Evolutionary conservation across 768 basidiomycete species (phyloP).

Genomic region (Rickenella mellea): DNA sequence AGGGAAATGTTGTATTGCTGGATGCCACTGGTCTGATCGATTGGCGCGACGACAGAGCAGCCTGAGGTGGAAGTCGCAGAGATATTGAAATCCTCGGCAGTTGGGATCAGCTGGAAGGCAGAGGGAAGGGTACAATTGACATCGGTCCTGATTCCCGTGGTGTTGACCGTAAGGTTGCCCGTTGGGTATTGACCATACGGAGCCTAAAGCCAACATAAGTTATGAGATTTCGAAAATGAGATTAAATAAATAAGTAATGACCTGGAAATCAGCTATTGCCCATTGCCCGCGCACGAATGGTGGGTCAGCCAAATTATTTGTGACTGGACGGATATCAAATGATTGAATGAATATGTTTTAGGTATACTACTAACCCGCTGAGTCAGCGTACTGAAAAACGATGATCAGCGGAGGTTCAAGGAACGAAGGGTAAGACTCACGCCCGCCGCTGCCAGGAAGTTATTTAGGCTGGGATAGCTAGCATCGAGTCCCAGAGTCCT

Average conservation of each 20-base stretch:
- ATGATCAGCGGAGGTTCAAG: too few species aligned
- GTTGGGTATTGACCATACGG: constrained; percentile 40
- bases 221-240: too few species aligned
- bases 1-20: constrained; percentile 43
- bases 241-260: constrained; percentile 16
- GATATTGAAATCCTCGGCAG: constrained; percentile 25
- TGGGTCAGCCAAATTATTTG: constrained; percentile 41
- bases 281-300: constrained; percentile 44
- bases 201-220: background rate
- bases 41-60: constrained; percentile 29
- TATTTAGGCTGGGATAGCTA: constrained; percentile 33
- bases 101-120: constrained; percentile 10
- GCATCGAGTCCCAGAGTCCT: constrained; percentile 35
- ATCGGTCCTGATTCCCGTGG: constrained; percentile 38
- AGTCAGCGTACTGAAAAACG: constrained; percentile 6
- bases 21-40: constrained; percentile 27
- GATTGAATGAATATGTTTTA: constrained; percentile 14
- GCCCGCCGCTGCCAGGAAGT: constrained; percentile 56
- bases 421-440: too few species aligned
- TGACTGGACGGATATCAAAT: constrained; percentile 34
- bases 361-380: background rate
- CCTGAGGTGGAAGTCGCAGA: constrained; percentile 36
- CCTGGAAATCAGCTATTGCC: constrained; percentile 46
- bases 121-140: constrained; percentile 37
- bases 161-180: constrained; percentile 32